Evolutionary conservation across 2,329 filamentous ascomycete species (phyloP).

Genomic region (Beauveria sp.): DNA sequence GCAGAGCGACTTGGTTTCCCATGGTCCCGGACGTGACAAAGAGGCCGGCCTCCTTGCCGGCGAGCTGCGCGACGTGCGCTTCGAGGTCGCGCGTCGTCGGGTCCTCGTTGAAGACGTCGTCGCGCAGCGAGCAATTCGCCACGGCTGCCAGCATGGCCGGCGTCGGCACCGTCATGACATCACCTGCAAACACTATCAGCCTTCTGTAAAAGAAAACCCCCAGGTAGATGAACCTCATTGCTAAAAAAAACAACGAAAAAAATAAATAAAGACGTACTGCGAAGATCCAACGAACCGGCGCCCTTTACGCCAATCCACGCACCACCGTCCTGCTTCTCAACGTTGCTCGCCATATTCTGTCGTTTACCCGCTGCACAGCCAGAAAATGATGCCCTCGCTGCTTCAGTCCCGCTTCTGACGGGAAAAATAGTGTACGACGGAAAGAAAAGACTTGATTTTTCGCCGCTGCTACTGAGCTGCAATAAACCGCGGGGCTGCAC

Average conservation of each 20-base stretch:
- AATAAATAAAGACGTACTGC: slow-evolving; percentile 25
- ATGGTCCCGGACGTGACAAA: slow-evolving; percentile 88
- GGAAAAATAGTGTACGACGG: not conserved
- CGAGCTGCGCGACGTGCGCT: slow-evolving; percentile 61
- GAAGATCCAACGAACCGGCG: slow-evolving; percentile 31
- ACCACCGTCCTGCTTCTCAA: slow-evolving; percentile 6
- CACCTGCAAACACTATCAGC: slow-evolving; percentile 27
- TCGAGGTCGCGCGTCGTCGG: slow-evolving; percentile 71
- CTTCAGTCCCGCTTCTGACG: too few relatives aligned
- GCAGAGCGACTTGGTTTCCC: slow-evolving; percentile 83
- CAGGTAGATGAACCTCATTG: too few relatives aligned
- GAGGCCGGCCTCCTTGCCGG: slow-evolving; percentile 68
- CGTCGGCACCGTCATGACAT: slow-evolving; percentile 64
- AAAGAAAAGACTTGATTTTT: not conserved
- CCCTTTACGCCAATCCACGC: slow-evolving; percentile 32
- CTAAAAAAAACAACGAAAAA: too few relatives aligned
- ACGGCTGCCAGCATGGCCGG: slow-evolving; percentile 76
- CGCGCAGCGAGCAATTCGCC: slow-evolving; percentile 63
- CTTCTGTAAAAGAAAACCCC: too few relatives aligned
- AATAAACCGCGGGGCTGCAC: not conserved
- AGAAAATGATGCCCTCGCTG: not conserved
- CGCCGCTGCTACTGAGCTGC: too few relatives aligned
- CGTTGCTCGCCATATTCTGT: not conserved
- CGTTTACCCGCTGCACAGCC: not conserved
- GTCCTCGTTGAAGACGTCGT: slow-evolving; percentile 81